phyloP scores from a whole-genome alignment of 2,329 filamentous ascomycete genomes.

The Didymella segeticola region DNA sequence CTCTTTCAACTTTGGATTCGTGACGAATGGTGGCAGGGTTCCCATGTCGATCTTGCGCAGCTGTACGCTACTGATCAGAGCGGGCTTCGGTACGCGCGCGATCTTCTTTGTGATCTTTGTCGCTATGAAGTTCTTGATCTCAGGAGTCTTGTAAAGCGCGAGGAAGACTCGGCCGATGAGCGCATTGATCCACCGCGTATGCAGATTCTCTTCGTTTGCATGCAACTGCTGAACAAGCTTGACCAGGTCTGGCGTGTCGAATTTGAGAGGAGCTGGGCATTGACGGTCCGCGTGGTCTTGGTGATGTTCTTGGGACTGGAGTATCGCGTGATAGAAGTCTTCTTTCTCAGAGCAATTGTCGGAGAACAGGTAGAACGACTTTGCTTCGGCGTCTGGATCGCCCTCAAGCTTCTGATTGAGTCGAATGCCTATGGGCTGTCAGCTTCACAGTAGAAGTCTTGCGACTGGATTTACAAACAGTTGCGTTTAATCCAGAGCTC shows the following conservation, averaged over 20 bases:
- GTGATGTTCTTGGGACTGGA: constrained; percentile 80
- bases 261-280: constrained; percentile 74
- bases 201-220: constrained; percentile 86
- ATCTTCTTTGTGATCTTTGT: constrained; percentile 97
- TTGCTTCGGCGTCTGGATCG: constrained; percentile 66
- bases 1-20: constrained; percentile 85
- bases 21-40: constrained; percentile 84
- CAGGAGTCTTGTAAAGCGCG: constrained; percentile 81
- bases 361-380: constrained; percentile 92
- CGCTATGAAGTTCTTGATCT: constrained; percentile 79
- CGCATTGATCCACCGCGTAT: constrained; percentile 93
- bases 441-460: background rate
- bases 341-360: constrained; percentile 97
- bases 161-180: constrained; percentile 88
- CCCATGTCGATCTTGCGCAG: constrained; percentile 86
- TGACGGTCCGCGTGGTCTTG: constrained; percentile 58
- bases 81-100: constrained; percentile 87
- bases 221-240: constrained; percentile 88
- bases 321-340: constrained; percentile 94
- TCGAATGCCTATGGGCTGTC: constrained; percentile 61
- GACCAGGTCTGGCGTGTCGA: constrained; percentile 86
- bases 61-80: constrained; percentile 84
- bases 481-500: constrained; percentile 97
- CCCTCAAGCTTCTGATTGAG: constrained; percentile 70
- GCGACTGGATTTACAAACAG: constrained; percentile 54